phyloP scores from a whole-genome alignment of 805 yeast species.

The Wickerhamiella hasegawae region DNA sequence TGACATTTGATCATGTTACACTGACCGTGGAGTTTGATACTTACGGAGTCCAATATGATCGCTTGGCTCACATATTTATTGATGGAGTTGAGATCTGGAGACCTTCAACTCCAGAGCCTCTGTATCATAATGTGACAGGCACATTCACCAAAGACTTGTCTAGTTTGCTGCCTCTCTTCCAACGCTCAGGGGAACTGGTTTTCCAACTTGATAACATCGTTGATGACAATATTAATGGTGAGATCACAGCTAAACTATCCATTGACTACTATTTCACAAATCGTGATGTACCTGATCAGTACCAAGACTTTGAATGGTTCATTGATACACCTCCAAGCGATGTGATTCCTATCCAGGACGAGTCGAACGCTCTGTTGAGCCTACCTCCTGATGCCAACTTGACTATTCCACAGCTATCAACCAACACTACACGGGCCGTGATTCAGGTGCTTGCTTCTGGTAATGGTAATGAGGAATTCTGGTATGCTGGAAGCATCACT shows the following conservation, averaged over 20 bases:
- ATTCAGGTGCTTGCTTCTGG: conserved; percentile 54
- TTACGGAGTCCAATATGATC: conserved; percentile 24
- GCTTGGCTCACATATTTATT: conserved; percentile 30
- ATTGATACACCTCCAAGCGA: conserved; percentile 7
- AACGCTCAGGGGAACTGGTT: conserved; percentile 24
- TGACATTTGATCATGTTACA: conserved; percentile 22
- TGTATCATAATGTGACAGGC: conserved; percentile 30
- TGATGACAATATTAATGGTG: conserved; percentile 41
- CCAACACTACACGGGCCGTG: conserved; percentile 42
- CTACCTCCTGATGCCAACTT: conserved; percentile 1
- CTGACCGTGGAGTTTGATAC: conserved; percentile 20
- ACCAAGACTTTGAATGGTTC: conserved; percentile 8
- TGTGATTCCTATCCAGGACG: conserved; percentile 2
- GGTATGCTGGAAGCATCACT: conserved; percentile 35
- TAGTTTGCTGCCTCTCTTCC: conserved; percentile 35
- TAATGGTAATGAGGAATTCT: conserved; percentile 67
- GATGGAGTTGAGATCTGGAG: conserved; percentile 55
- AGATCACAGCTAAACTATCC: conserved; percentile 35
- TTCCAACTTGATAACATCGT: conserved; percentile 49
- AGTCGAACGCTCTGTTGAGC: conserved; percentile 1
- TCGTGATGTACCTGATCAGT: neutral
- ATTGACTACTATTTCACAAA: conserved; percentile 32
- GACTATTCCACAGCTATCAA: conserved; percentile 22
- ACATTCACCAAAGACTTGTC: conserved; percentile 54
- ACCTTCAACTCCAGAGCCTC: conserved; percentile 62